Percentiles rank a stretch among this genome's conserved stretches.
These are phyloP conservation scores for Mycena haematopus DNA, from an alignment of 768 basidiomycete genomes.

Conservation along the genomic window DNA sequence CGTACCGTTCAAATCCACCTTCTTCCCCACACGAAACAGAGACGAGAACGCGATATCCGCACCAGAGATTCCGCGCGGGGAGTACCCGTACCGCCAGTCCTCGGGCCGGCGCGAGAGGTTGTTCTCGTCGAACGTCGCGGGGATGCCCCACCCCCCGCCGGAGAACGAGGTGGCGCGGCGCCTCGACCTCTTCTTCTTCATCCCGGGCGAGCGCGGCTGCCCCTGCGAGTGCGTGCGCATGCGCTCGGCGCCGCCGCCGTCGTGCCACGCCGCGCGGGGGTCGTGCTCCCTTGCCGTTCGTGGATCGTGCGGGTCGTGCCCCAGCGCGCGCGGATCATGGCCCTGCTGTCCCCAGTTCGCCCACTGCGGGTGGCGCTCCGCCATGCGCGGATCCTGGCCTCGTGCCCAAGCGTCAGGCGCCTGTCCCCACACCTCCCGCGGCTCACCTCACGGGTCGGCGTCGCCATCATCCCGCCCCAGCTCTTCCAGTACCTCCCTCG, in stretches of 20 bases:
- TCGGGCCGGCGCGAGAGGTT: conserved; percentile 27
- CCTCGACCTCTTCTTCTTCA: conserved; percentile 5
- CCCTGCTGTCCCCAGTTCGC: background rate
- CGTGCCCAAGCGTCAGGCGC: too few species aligned
- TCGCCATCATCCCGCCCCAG: conserved; percentile 3
- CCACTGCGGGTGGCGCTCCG: background rate
- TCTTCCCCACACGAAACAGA: conserved; percentile 22
- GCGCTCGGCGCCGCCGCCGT: background rate
- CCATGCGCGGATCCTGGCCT: background rate
- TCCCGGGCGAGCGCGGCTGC: background rate
- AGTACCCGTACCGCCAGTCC: conserved; percentile 31
- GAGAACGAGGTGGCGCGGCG: conserved; percentile 11
- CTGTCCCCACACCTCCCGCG: conserved; percentile 6
- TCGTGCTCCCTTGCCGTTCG: conserved; percentile 2
- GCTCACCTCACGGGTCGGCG: background rate
- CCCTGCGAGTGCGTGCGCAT: conserved; percentile 11
- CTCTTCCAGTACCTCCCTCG: background rate
- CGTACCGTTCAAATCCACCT: conserved; percentile 17
- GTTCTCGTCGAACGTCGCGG: conserved; percentile 17
- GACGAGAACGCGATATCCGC: conserved; percentile 18
- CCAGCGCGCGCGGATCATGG: too few species aligned
- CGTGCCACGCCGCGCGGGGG: background rate
- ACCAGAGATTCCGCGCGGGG: conserved; percentile 22
- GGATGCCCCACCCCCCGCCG: conserved; percentile 12
- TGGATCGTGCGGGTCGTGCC: too few species aligned